Evolutionary conservation across 192 early-diverging fungal species (phyloP).

Genomic region (Helicostylum pulchrum): DNA sequence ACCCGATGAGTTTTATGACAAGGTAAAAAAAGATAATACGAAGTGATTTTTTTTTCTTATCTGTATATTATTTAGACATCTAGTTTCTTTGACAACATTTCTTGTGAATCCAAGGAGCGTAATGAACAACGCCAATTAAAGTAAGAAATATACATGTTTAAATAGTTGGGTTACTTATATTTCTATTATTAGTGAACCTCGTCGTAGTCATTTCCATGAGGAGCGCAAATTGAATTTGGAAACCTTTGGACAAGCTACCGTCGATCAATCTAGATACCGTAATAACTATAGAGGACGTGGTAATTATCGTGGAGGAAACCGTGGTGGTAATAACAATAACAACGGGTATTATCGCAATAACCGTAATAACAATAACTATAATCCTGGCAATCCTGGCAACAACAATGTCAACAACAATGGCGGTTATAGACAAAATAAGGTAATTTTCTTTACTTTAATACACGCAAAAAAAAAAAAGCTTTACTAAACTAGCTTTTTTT

Average conservation of each 20-base stretch:
- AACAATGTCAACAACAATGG: neutral
- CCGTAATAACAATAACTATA: constrained; percentile 1
- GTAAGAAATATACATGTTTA: neutral
- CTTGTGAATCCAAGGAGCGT: constrained; percentile 81
- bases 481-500: no score
- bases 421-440: neutral
- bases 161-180: neutral
- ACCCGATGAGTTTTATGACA: constrained; percentile 69
- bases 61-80: no score
- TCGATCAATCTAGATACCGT: constrained; percentile 64
- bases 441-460: no score
- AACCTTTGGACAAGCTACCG: constrained; percentile 90
- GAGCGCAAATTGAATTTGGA: constrained; percentile 92
- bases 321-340: constrained; percentile 16
- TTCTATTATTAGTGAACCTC: constrained; percentile 37
- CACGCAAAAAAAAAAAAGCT: no score
- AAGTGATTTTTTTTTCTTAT: no score
- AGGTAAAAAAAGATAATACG: no score
- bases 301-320: constrained; percentile 46
- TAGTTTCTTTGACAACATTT: constrained; percentile 99
- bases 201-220: constrained; percentile 75
- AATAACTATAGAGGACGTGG: constrained; percentile 51
- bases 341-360: neutral
- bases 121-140: constrained; percentile 38
- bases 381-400: no score